These are phyloP conservation scores for Blastobotrys americana DNA, from an alignment of 805 yeast genomes.

Conservation along the genomic window DNA sequence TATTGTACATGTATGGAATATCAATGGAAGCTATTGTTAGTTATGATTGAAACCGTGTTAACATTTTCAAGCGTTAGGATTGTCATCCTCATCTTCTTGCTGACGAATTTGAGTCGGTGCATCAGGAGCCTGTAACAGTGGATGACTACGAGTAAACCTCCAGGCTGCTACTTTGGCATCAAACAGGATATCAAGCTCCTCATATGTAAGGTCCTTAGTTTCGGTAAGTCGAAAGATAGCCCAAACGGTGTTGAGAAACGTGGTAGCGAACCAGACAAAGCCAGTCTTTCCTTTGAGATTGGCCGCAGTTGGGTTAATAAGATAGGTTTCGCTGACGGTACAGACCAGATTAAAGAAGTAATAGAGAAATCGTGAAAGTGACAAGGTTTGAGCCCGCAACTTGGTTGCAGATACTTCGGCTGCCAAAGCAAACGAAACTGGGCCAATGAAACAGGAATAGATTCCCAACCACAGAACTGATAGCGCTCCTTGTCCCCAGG, in stretches of 20 bases:
- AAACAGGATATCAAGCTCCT: conserved; percentile 47
- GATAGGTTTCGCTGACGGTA: conserved; percentile 32
- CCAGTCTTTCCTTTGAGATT: conserved; percentile 45
- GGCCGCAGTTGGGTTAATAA: conserved; percentile 39
- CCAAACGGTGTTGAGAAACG: conserved; percentile 33
- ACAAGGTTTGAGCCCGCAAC: conserved; percentile 37
- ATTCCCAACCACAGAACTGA: conserved; percentile 40
- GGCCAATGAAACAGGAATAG: conserved; percentile 39
- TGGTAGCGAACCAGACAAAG: conserved; percentile 38
- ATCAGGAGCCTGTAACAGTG: background rate
- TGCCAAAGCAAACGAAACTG: conserved; percentile 35
- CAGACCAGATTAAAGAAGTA: conserved; percentile 28
- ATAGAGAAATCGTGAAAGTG: conserved; percentile 32
- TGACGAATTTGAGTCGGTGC: too few species aligned
- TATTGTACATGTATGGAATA: conserved; percentile 42
- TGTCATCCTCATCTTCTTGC: too few species aligned
- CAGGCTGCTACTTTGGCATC: conserved; percentile 24
- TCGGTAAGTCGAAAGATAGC: conserved; percentile 48
- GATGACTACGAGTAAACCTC: conserved; percentile 10
- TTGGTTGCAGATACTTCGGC: conserved; percentile 39
- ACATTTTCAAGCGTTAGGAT: too few species aligned
- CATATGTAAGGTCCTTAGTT: conserved; percentile 47
- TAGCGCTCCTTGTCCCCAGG: conserved; percentile 35
- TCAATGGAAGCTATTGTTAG: conserved; percentile 42
- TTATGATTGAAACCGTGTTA: too few species aligned